Base-by-base conservation (phyloP, 2,329 filamentous ascomycete genomes). In the Xylaria sp. region DNA sequence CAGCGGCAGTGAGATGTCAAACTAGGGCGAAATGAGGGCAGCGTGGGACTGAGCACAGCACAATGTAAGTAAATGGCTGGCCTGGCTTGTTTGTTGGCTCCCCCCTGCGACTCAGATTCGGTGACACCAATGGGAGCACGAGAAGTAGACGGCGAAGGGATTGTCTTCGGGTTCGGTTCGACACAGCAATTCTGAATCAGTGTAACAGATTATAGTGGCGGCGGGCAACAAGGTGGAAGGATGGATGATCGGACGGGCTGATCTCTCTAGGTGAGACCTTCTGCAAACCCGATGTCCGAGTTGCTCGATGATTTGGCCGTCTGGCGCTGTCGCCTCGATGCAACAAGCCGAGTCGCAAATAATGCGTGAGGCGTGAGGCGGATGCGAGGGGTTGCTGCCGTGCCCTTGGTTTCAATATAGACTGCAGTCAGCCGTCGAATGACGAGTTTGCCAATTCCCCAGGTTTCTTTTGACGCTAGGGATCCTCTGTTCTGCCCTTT, bases 121-220 rank as follows among this genome's bases (percentile, higher is more conserved):
- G 74, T 74, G 72, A 75, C 74, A 71, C 75, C 66, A 72, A 75
- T 54, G 68, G 66, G 57, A 69, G 69, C 68, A 73, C 71, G 70
- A 66, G 73, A 73, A 28, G 65, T 36, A 72, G 67, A 65, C 56
- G 63, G 58, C 51, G 67, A 71, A 65, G 33, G 33, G 61, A 61
- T 59, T 67, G 69, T 63, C 60, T 66, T 71, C 59, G 71, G 69
- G 72, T 68, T 72, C 67, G 73, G 74, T 75, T 77, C 69, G 71
- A 75, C 71, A 73, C 74, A 74, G 69, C 65, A 73, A 63, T 72
- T 75, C 65, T 77, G 73, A 72, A 75, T 78, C 75, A 75, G 76
- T 78, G 74, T 73, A 72, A 78, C 75, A 68, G 59, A 65, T 61
- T 23, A 58, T 67, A 71, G 71, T 70, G 70, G 71, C 72, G 69